Percentiles rank a stretch among this genome's conserved stretches.
Evolutionary conservation across 2,329 filamentous ascomycete species (phyloP).

Genomic region (Mycosphaerelloides madeirae): DNA sequence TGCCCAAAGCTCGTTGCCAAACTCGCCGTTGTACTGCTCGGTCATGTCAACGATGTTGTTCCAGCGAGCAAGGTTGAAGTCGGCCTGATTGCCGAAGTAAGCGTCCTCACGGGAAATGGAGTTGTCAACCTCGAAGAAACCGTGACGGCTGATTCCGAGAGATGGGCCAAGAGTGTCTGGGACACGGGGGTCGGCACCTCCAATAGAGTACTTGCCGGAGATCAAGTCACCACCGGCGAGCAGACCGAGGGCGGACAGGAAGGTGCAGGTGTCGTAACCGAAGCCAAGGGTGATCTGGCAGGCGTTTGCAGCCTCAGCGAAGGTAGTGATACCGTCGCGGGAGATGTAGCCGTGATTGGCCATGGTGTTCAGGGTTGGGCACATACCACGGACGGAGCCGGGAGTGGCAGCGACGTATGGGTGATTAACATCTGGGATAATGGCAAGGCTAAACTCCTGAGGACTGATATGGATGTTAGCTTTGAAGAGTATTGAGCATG

Average conservation of each 20-base stretch:
- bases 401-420: constrained; percentile 18
- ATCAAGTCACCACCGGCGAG: constrained; percentile 26
- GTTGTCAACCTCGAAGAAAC: constrained; percentile 27
- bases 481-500: constrained; percentile 1
- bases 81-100: constrained; percentile 27
- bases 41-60: constrained; percentile 20
- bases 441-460: constrained; percentile 14
- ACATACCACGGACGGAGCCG: constrained; percentile 25
- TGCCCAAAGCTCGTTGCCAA: constrained; percentile 20
- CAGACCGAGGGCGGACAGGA: constrained; percentile 26
- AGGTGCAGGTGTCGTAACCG: constrained; percentile 23
- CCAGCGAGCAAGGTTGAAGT: constrained; percentile 24
- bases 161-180: constrained; percentile 27
- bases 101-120: constrained; percentile 25
- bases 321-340: constrained; percentile 24
- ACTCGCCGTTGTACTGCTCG: constrained; percentile 20
- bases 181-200: constrained; percentile 23
- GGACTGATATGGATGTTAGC: constrained; percentile 10
- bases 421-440: constrained; percentile 23
- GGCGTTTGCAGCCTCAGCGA: constrained; percentile 28
- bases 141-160: constrained; percentile 26
- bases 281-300: constrained; percentile 26
- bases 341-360: constrained; percentile 30
- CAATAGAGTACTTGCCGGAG: constrained; percentile 26
- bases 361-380: constrained; percentile 26